These are phyloP conservation scores for Phytopythium delawarense DNA, from an alignment of 352 stramenopile species.

Conservation along the genomic window DNA sequence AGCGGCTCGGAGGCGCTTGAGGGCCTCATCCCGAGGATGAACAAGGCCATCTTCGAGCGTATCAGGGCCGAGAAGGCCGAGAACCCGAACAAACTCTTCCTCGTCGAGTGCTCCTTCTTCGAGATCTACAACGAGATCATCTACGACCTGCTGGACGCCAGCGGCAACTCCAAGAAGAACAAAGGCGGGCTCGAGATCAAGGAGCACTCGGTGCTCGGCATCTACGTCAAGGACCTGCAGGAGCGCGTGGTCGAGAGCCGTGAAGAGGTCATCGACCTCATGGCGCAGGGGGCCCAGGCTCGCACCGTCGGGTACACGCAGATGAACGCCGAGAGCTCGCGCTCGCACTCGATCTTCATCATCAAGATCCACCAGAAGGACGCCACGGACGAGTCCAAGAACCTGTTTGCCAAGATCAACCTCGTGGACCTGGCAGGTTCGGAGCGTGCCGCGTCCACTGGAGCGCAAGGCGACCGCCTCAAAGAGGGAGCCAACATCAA, in stretches of 20 bases:
- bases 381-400: constrained; percentile 72
- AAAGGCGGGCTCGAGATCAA: constrained; percentile 91
- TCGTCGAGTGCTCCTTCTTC: constrained; percentile 93
- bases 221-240: constrained; percentile 92
- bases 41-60: constrained; percentile 87
- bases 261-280: constrained; percentile 83
- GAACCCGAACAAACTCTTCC: constrained; percentile 75
- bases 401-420: constrained; percentile 92
- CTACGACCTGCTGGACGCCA: constrained; percentile 91
- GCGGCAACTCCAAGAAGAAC: constrained; percentile 81
- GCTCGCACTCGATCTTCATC: constrained; percentile 96
- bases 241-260: constrained; percentile 84
- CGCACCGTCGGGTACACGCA: constrained; percentile 84
- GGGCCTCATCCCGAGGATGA: constrained; percentile 91
- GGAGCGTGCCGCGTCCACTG: constrained; percentile 88
- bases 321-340: constrained; percentile 92
- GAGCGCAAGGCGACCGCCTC: constrained; percentile 84
- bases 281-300: constrained; percentile 60
- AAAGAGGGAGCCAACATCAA: constrained; percentile 96
- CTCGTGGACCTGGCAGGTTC: constrained; percentile 93
- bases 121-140: constrained; percentile 98
- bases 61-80: constrained; percentile 60
- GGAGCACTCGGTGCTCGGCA: constrained; percentile 91
- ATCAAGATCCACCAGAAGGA: constrained; percentile 95
- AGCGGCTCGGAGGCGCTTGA: constrained; percentile 51